Percentiles rank a stretch among this genome's conserved stretches.
Conservation (phyloP, 768 basidiomycete genomes). For the Calocybe indica region DNA sequence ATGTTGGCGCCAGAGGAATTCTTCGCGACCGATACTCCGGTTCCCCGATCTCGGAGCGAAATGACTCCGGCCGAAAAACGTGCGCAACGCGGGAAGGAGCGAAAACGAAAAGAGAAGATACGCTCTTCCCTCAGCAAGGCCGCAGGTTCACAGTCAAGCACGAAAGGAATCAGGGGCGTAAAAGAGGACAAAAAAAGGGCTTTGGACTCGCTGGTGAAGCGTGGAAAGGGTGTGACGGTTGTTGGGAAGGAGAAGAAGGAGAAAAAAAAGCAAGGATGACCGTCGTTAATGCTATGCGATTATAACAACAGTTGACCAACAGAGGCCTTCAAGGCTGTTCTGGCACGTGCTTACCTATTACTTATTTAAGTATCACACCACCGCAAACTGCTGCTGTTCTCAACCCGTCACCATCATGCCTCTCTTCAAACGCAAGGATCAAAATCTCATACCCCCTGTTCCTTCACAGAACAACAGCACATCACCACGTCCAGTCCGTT, state of each 20-base stretch:
- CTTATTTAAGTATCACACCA: neutral
- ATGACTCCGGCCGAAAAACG: conserved; percentile 84
- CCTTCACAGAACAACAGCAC: conserved; percentile 24
- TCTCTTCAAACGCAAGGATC: conserved; percentile 64
- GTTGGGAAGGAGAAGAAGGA: conserved; percentile 63
- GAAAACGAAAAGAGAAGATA: conserved; percentile 67
- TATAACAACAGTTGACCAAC: neutral
- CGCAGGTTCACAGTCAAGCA: conserved; percentile 57
- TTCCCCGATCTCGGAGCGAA: conserved; percentile 66
- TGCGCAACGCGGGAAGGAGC: conserved; percentile 56
- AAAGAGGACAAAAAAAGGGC: conserved; percentile 85
- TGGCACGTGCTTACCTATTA: neutral
- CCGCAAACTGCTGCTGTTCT: conserved; percentile 3
- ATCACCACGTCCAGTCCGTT: conserved; percentile 32
- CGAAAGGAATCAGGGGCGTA: conserved; percentile 43
- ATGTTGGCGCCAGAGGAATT: conserved; percentile 95
- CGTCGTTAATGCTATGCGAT: neutral
- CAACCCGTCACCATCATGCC: conserved; percentile 40
- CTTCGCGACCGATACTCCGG: conserved; percentile 52
- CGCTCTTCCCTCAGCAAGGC: conserved; percentile 58
- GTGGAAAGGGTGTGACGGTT: conserved; percentile 81
- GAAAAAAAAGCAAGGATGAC: conserved; percentile 20
- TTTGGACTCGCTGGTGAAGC: conserved; percentile 76
- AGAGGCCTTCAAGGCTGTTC: neutral
- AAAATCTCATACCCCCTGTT: conserved; percentile 65